A percentile compares a stretch with the other conserved stretches of the same genome.
Evolutionary conservation across 139 green algal genomes (phyloP).

Genomic region (Chlorella sp.): DNA sequence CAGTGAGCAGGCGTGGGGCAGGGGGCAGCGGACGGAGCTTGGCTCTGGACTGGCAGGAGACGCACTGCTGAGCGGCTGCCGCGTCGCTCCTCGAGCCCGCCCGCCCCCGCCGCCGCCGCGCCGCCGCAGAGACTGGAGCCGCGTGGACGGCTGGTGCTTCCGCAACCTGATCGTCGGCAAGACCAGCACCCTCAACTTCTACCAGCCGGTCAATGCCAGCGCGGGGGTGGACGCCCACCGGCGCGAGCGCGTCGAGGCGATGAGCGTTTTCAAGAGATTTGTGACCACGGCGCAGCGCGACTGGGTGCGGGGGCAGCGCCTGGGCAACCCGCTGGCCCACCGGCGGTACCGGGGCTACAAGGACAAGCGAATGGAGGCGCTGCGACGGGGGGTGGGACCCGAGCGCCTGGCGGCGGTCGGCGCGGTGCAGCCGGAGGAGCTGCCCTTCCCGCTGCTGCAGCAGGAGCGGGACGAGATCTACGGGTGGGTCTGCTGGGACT

Average conservation of each 20-base stretch:
- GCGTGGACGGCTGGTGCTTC: constrained; percentile 39
- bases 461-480: neutral
- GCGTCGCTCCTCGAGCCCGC: neutral
- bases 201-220: constrained; percentile 35
- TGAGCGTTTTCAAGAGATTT: constrained; percentile 46
- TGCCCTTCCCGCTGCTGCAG: neutral
- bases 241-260: constrained; percentile 24
- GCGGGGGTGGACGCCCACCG: neutral
- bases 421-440: neutral
- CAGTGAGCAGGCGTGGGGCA: no score
- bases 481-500: no score
- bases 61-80: neutral
- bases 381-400: constrained; percentile 36
- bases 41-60: no score
- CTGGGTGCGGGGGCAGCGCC: constrained; percentile 9
- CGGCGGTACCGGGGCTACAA: no score
- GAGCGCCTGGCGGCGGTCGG: no score
- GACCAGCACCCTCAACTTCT: constrained; percentile 48
- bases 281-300: constrained; percentile 32
- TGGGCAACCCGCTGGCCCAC: constrained; percentile 10
- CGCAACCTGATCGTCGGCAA: constrained; percentile 35
- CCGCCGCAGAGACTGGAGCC: constrained; percentile 8
- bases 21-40: no score
- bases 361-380: constrained; percentile 27
- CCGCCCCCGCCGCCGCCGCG: neutral